Evolutionary conservation across 176 grass and related monocot genomes (phyloP).

Genomic region (Ampelocalamus luodianensis): DNA sequence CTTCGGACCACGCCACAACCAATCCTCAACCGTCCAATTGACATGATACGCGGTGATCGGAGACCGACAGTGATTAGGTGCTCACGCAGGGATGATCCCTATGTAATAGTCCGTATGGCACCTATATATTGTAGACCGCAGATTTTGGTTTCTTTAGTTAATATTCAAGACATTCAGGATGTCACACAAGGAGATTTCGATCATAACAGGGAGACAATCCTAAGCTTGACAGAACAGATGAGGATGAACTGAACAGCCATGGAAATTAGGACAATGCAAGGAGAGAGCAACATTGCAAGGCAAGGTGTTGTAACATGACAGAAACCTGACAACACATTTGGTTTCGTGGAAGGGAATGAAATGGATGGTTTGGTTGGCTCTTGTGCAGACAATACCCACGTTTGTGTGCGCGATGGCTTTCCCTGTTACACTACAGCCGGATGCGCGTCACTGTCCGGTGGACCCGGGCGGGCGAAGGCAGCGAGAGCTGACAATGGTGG

Average conservation of each 20-base stretch:
- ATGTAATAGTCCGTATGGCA: background rate
- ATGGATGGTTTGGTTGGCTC: conserved; percentile 30
- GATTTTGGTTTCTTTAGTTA: conserved; percentile 8
- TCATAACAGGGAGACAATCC: background rate
- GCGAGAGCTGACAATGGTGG: conserved; percentile 21
- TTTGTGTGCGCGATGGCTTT: conserved; percentile 28
- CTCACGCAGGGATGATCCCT: background rate
- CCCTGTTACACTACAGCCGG: conserved; percentile 18
- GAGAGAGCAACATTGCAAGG: conserved; percentile 19
- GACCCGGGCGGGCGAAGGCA: background rate
- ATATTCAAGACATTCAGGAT: background rate
- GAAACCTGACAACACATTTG: conserved; percentile 31
- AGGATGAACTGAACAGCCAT: background rate
- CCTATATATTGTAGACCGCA: background rate
- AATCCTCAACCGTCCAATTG: background rate
- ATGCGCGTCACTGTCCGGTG: conserved; percentile 38
- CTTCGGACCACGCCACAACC: conserved; percentile 15
- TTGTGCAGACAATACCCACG: conserved; percentile 50
- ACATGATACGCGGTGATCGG: background rate
- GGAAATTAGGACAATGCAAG: background rate
- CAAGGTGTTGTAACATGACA: conserved; percentile 27
- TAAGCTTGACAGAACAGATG: background rate
- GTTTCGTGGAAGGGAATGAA: conserved; percentile 37
- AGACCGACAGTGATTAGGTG: too few species aligned
- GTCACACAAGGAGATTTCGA: background rate